Evolutionary conservation across 2,329 filamentous ascomycete species (phyloP), one percentile per base, ranked within the genome.

Genomic region (Diplodia seriata): DNA sequence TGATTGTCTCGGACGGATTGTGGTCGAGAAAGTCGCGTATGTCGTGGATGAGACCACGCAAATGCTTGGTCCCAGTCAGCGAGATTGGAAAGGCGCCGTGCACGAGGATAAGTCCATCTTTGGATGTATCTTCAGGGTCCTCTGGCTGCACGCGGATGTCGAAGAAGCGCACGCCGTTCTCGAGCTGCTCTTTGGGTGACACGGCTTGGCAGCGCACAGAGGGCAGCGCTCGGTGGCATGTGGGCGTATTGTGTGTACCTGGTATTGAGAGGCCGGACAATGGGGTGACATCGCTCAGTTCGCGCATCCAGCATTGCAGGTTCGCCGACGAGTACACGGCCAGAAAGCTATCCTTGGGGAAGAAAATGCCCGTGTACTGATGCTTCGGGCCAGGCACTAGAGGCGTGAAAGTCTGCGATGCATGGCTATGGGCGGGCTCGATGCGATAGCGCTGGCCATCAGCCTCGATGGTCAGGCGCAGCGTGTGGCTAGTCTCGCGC

Each of bases 161-260:
- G 72, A 99, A 89, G 84, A 97, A 98, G 63, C 95, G 92, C 55
- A 98, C 91, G 33, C 95, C 95, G 76, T 97, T 94, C 68, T 89
- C 84, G 33, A 99, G 87, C 80, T 99, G 95, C 65, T 90, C 87
- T 59, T 85, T 83, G 5, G 96, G 85, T 69, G 87, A 84, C 20
- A 94, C 92, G 40, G 91, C 90, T 81, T 99, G 95, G 79, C 95
- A 98, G 49, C 95, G 91, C 47, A 98, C 95, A 1, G 93, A 97
- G 1, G 95, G 95, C 5, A 97, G 86, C 14, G 95, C 94, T 59
- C 87, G 86, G 82, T 96, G 86, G 81, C 87, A 90, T 11, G 94
- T 96, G 7, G 95, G 92, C 20, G 91, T 92, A 81, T 99, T 98
- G 83, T 99, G 95, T 0, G 95, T 97, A 71, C 95, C 95, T 0